Evolutionary conservation across 202 grass and related monocot species (phyloP), one percentile per base, ranked within the genome.

Genomic region (Zizania palustris): DNA sequence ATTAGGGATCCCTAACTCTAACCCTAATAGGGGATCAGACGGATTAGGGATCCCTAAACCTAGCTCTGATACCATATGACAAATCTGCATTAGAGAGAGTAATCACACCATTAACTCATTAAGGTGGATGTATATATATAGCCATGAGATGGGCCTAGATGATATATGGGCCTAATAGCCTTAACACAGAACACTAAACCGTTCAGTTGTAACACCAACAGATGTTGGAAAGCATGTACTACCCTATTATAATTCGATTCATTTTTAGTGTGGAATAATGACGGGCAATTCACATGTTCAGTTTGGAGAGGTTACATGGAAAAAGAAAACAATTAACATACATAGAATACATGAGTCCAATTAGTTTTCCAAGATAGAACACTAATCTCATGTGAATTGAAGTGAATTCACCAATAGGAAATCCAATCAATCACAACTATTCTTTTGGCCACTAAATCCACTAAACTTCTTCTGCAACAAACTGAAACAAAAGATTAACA

Each of bases 191-290:
- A 68, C 70, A 81, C 69, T 18, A 77, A 77, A 60, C 59, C 80
- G 44, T 77, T 85, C 72, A 71, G 67, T 61, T 88, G 86, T 85
- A 88, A 80, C 63, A 79, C 83, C 74, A 86, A 80, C 75, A 80
- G 75, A 86, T 86, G 70, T 77, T 78, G 82, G 78, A 83, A 79
- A 79, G 46, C 12, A 79, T 59, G 74, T 63, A 54, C n/a, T 75
- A 65, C 69, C 46, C 67, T 62, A 71, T 45, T 71, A 83, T 75
- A 58, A 70, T 78, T 70, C 21, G 42, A 90, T 79, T 86, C 63
- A 28, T 75, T 86, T 82, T 86, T 90, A 22, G 69, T 83, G 37
- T 71, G 43, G 14, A 89, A 80, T 83, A 57, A 67, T 71, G 38
- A 28, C 28, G 28, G 16, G 58, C 13, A 68, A 67, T 57, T 34